Conservation (phyloP, 768 basidiomycete species). For the Termitomyces sp. region DNA sequence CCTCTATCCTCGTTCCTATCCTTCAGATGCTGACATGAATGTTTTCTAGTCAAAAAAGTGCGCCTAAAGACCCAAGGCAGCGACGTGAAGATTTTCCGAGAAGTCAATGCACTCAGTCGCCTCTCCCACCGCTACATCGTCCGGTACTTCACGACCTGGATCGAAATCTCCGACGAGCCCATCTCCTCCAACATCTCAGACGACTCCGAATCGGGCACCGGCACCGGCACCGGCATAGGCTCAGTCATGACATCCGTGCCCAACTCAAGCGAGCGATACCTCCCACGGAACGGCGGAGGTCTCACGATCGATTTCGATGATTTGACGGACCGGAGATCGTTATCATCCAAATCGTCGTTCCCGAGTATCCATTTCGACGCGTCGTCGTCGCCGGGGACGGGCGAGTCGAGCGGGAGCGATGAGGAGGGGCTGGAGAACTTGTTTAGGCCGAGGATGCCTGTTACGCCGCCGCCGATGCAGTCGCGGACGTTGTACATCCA, state of each 20-base stretch:
- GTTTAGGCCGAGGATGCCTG: slow-evolving; percentile 20
- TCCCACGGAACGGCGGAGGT: slow-evolving; percentile 45
- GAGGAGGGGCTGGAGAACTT: slow-evolving; percentile 34
- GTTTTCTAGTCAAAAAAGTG: slow-evolving; percentile 75
- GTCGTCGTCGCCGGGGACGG: slow-evolving; percentile 34
- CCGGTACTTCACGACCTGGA: slow-evolving; percentile 88
- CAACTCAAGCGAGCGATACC: slow-evolving; percentile 23
- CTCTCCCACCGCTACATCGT: slow-evolving; percentile 90
- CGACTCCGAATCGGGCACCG: slow-evolving; percentile 30
- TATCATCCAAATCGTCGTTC: slow-evolving; percentile 51
- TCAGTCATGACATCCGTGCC: slow-evolving; percentile 57
- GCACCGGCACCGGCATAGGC: slow-evolving; percentile 20
- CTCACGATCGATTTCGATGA: slow-evolving; percentile 63
- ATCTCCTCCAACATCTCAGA: slow-evolving; percentile 47
- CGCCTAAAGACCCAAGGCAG: slow-evolving; percentile 72
- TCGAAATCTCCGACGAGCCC: slow-evolving; percentile 47
- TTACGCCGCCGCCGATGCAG: slow-evolving; percentile 22
- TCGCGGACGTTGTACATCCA: slow-evolving; percentile 84
- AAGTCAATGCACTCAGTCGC: slow-evolving; percentile 84
- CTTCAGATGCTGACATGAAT: not conserved
- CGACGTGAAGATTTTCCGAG: slow-evolving; percentile 84
- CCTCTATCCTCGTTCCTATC: not conserved
- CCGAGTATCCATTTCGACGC: slow-evolving; percentile 81
- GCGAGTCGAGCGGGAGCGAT: slow-evolving; percentile 24
- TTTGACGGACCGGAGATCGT: slow-evolving; percentile 52